Evolutionary conservation across 2,329 filamentous ascomycete genomes (phyloP).

Genomic region (Dactylellina cionopaga): DNA sequence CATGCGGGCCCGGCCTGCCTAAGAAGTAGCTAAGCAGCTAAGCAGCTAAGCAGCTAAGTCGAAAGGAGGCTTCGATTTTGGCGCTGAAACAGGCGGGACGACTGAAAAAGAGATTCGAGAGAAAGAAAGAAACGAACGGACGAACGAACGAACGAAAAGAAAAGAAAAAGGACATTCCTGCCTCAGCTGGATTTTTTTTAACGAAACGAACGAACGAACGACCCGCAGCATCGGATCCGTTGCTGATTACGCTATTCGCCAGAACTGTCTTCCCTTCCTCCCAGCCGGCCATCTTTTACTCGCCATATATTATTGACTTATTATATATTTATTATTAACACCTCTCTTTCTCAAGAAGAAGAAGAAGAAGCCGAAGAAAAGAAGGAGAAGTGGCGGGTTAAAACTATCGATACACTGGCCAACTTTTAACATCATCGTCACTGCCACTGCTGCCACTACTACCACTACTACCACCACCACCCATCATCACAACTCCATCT

Average conservation of each 20-base stretch:
- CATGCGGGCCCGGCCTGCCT: too few relatives aligned
- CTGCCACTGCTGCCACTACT: too few relatives aligned
- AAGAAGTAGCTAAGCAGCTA: too few relatives aligned
- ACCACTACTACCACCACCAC: background rate
- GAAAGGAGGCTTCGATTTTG: background rate
- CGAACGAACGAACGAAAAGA: too few relatives aligned
- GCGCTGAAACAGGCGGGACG: conserved; percentile 21
- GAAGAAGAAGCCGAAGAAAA: too few relatives aligned
- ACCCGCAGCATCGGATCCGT: conserved; percentile 38
- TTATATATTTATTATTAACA: background rate
- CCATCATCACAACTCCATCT: background rate
- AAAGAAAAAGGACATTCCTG: background rate
- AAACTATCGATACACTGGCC: background rate
- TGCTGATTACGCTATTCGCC: conserved; percentile 38
- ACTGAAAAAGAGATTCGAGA: background rate
- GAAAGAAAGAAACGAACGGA: background rate
- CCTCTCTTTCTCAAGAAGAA: conserved; percentile 3
- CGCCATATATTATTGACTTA: background rate
- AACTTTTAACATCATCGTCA: too few relatives aligned
- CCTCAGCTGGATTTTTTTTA: too few relatives aligned
- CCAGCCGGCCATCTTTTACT: background rate
- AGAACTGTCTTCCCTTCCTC: conserved; percentile 13
- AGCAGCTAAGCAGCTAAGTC: too few relatives aligned
- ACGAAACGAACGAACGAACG: background rate
- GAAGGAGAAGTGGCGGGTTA: too few relatives aligned